Base-by-base conservation (phyloP, 2,329 filamentous ascomycete genomes). In the Colletotrichum zoysiae region DNA sequence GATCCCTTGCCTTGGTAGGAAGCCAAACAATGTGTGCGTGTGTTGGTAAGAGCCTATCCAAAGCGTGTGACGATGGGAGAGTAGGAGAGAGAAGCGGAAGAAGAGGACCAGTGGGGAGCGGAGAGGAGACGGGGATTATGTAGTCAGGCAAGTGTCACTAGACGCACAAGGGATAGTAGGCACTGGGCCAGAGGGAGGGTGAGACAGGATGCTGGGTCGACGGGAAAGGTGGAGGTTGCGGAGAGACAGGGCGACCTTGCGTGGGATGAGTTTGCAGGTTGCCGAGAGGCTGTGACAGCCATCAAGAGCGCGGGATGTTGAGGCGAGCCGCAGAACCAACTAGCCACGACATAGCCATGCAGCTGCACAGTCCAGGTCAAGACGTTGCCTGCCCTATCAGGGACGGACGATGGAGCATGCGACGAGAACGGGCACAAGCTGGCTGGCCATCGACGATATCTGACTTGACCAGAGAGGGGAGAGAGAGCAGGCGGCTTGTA, bases 11-110 rank as follows among this genome's bases (percentile, higher is more conserved):
- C 61, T 64, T 70, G 70, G 61, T 73, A 26, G 50, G 56, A 64
- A 70, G 51, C 59, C 55, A 72, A 63, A 64, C 44, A 64, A 48
- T 67, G 40, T 67, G n/a, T 26, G 35, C 23, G 20, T 57, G 44
- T 62, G 58, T 67, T 42, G 35, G 57, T 51, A 42, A 64, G 59
- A 68, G 40, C 64, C 68, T 73, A 71, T 72, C 70, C 70, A 70
- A 53, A 70, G 70, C 56, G 44, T 66, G 65, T 62, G 9, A 67
- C 44, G 38, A 44, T 60, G 42, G 35, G 23, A 67, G 46, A 38
- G 30, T 26, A 51, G 50, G 42, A 53, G 69, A 59, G 67, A 73
- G 42, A 42, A 70, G 64, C 35, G 35, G 46, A 26, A 58, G 20
- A 23, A 18, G 44, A n/a, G 14, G 8, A 7, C 14, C 33, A 8